Percentiles rank a stretch among this genome's conserved stretches.
Conservation (phyloP, 1,284 basidiomycete species). For the Erythrobasidium hasegawianum region DNA sequence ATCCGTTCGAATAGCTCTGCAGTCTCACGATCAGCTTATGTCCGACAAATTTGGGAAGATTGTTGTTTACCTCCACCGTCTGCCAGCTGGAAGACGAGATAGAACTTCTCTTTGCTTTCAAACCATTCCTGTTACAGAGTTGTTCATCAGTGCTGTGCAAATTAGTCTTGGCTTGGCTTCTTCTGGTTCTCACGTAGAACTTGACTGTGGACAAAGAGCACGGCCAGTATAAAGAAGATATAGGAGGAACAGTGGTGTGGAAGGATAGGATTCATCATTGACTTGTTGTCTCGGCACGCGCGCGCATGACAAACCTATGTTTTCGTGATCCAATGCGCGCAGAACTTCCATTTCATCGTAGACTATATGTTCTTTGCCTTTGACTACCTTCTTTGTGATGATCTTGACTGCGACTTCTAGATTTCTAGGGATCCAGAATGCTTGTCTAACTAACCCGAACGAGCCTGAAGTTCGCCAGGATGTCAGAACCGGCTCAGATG, state of each 20-base stretch:
- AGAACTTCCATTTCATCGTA: slow-evolving; percentile 83
- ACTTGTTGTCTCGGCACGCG: background rate
- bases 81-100: slow-evolving; percentile 85
- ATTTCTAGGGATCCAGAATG: slow-evolving; percentile 58
- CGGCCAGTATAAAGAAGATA: background rate
- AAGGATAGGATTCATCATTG: background rate
- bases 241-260: background rate
- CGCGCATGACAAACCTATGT: slow-evolving; percentile 57
- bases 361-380: slow-evolving; percentile 68
- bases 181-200: slow-evolving; percentile 14
- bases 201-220: slow-evolving; percentile 8
- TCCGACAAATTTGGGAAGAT: background rate
- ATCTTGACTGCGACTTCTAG: slow-evolving; percentile 78
- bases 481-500: too few species aligned
- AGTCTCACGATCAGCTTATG: background rate
- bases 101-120: slow-evolving; percentile 84
- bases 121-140: slow-evolving; percentile 91
- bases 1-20: slow-evolving; percentile 67
- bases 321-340: slow-evolving; percentile 77
- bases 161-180: background rate
- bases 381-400: slow-evolving; percentile 82
- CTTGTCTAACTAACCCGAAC: slow-evolving; percentile 42
- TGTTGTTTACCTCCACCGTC: slow-evolving; percentile 71
- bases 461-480: slow-evolving; percentile 8
- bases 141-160: slow-evolving; percentile 44